phyloP scores from a whole-genome alignment of 192 early-diverging fungal genomes.

The Linnemannia hyalina region DNA sequence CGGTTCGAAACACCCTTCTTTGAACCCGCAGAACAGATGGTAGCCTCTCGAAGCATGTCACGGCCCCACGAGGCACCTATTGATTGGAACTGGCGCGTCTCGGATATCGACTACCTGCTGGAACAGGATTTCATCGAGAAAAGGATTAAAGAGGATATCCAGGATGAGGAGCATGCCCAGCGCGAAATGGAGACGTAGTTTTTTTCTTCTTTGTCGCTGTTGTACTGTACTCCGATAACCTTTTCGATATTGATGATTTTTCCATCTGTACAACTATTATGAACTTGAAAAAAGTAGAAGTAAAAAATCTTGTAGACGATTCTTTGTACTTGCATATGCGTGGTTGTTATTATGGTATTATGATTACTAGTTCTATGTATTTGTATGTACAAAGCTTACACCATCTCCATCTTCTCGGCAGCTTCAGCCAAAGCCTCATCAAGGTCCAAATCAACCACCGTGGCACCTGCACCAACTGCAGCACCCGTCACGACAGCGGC shows the following conservation, averaged over 20 bases:
- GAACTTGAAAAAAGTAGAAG: not conserved
- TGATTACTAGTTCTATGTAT: not conserved
- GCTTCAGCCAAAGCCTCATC: not conserved
- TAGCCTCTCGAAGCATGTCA: constrained; percentile 55
- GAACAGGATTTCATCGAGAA: constrained; percentile 59
- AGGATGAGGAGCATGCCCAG: constrained; percentile 50
- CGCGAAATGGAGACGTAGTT: constrained; percentile 48
- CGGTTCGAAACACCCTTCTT: constrained; percentile 66
- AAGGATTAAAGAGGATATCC: constrained; percentile 34
- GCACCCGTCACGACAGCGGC: not conserved
- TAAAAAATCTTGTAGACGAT: not conserved
- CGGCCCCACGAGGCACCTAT: constrained; percentile 51
- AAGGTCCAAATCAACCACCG: not conserved
- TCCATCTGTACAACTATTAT: not conserved
- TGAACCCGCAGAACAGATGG: constrained; percentile 64
- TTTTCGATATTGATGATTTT: not conserved
- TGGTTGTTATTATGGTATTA: not conserved
- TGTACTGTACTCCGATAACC: too few species aligned
- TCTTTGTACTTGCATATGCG: not conserved
- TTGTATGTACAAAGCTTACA: not conserved
- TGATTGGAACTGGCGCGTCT: constrained; percentile 65
- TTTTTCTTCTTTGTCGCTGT: not conserved
- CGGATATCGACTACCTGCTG: constrained; percentile 65
- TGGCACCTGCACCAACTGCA: not conserved
- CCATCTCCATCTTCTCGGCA: constrained; percentile 10